Evolutionary conservation across 2,329 filamentous ascomycete species (phyloP).

Genomic region (Penicillium sp.): DNA sequence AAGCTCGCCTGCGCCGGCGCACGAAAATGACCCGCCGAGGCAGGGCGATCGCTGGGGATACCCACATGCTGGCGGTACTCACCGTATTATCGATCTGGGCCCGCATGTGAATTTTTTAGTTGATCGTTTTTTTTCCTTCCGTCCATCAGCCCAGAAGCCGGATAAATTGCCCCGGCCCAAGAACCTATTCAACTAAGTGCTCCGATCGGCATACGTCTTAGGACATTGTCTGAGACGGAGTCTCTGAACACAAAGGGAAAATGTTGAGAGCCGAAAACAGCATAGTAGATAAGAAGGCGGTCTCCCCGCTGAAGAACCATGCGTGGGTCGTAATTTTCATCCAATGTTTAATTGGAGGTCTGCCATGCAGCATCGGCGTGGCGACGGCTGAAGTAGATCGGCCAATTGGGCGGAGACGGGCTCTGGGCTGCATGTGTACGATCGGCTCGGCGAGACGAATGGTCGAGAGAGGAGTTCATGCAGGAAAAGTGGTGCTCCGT

Average conservation of each 20-base stretch:
- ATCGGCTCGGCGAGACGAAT: conserved; percentile 3
- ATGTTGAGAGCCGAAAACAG: conserved; percentile 18
- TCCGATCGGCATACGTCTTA: not conserved
- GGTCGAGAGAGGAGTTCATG: conserved; percentile 9
- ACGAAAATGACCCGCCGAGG: conserved; percentile 26
- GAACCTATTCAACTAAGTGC: not conserved
- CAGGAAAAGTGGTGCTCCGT: not conserved
- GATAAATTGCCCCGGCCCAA: too few species aligned
- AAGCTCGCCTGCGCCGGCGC: not conserved
- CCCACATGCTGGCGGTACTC: conserved; percentile 5
- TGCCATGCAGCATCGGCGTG: not conserved
- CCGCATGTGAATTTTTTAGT: conserved; percentile 15
- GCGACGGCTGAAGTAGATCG: not conserved
- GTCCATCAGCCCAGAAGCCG: too few species aligned
- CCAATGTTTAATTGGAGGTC: not conserved
- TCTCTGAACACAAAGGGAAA: not conserved
- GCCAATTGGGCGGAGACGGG: not conserved
- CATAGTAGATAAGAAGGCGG: not conserved
- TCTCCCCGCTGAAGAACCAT: conserved; percentile 11
- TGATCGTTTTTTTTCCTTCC: too few species aligned
- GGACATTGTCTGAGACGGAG: too few species aligned
- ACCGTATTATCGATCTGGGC: conserved; percentile 3
- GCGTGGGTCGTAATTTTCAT: conserved; percentile 12
- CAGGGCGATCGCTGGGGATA: conserved; percentile 9
- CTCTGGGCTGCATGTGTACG: conserved; percentile 1